Base-by-base conservation (phyloP, 1,139 yeast genomes). In the Hansenula sp. region DNA sequence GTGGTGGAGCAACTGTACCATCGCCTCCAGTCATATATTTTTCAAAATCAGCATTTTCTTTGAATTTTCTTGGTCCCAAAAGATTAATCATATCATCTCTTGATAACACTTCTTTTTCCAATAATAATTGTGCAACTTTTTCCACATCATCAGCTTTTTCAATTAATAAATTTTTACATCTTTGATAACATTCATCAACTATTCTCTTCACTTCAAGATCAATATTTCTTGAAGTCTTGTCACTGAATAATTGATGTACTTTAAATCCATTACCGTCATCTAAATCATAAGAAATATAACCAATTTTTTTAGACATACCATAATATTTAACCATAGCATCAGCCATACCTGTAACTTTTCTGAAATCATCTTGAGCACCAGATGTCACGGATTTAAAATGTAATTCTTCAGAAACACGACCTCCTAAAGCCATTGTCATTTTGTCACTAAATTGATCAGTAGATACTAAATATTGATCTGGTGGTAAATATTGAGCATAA, bases 341-440 rank as follows among this genome's bases (percentile, higher is more conserved):
- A 10, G 97, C 97, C 77, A 90, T 86, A 48, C 77, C 77, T 1
- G 97, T 90, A 16, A 90, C 95, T 63, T 89, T 88, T 59, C 88
- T 86, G 69, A 90, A 89, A 60, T 90, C 97, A 59, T 90, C 96
- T 38, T 87, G 80, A 0, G 95, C 97, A 45, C 97, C 97, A 42
- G 92, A 81, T 7, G 97, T 89, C 14, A 90, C 96, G 4, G 88
- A 77, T 32, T 76, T 73, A 60, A 90, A 90, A 60, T 88, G 87
- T 37, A 90, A 65, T 64, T 90, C 97, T 64, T 90, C 97, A 30
- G 94, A 82, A 2, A 89, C 97, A 52, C 97, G 75, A 7, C 97
- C 97, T 35, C 97, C 97, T 39, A 90, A 72, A 0, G 96, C 85
- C 96, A 89, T 90, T 28, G 88, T 78, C 95, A 90, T 89, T 52